Evolutionary conservation across 495 filamentous ascomycete species (phyloP), one percentile per base, ranked within the genome.

Genomic region (Aspergillus panamensis): DNA sequence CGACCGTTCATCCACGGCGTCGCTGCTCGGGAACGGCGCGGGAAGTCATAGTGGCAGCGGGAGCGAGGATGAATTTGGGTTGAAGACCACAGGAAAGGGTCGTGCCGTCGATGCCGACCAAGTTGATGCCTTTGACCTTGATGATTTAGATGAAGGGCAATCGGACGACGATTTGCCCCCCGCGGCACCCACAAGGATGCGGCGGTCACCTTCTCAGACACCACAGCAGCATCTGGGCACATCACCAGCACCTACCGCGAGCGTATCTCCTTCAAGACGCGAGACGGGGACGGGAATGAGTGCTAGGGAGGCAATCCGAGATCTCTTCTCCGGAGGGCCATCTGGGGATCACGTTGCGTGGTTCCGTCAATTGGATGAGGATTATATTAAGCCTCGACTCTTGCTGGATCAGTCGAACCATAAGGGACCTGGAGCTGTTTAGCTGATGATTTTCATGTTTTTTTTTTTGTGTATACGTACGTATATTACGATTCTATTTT

Each of bases 311-410:
- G 88, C 91, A 3, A 80, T 94, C 10, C 83, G 84, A 31, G 86
- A 88, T 50, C 78, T 90, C 1, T 84, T 93, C 57, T 84, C 84
- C 14, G 87, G 76, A 10, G 73, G 89, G 42, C 85, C 87, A 12
- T 78, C 85, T 0, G 92, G 96, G 39, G 95, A 98, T 69, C 92
- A 96, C 49, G 89, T 88, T 17, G 89, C 87, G 13, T 86, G 94
- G 82, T 96, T 98, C 71, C 85, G 85, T 56, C 93, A 96, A 71
- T 73, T 98, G 52, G 94, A 98, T 70, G 94, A 98, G 70, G 90
- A 90, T 30, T 97, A 90, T 71, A 95, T 98, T 70, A 98, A 98
- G 78, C 94, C 94, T 9, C 91, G 84, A 62, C 77, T 98, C 53
- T 71, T 98, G 55, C 80, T 98, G 37, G 93, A 97, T 76, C 85